Evolutionary conservation across 495 filamentous ascomycete genomes (phyloP), one percentile per base, ranked within the genome.

Genomic region (Chaetomidium leptoderma): DNA sequence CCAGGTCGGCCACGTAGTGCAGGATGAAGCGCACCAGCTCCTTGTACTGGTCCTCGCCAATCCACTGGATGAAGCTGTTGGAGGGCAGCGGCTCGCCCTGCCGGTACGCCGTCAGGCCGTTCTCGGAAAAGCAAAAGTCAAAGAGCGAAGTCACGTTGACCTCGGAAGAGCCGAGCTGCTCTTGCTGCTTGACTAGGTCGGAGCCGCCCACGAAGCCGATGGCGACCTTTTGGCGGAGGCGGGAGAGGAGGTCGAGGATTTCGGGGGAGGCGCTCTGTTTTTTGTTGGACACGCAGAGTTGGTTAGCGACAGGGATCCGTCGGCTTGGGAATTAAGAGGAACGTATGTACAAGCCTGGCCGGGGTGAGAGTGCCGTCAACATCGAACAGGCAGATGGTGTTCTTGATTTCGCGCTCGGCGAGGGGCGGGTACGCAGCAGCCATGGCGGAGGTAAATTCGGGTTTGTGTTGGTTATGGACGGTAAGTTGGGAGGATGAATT

Each of bases 111-210:
- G 86, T 92, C 56, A 98, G 83, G 2, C 93, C 92, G 75, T 97
- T 97, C 76, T 97, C 92, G 52, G 90, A 74, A 78, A 97, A 97
- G 79, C 88, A 92, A 76, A 89, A 97, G 76, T 97, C 92, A 76
- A 97, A 98, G 57, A 97, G 83, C 39, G 81, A 70, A 6, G 84
- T 90, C 8, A 92, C 90, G 66, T 83, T 71, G 46, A 86, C 78
- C 30, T 62, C 56, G 32, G 74, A 55, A 2, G 79, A 78, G 65
- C 90, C 92, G 26, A 97, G 83, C 72, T 98, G 93, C 70, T 98
- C 93, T 70, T 97, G 90, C 70, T 97, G 93, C 77, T 98, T 97
- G 47, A 75, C 75, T 44, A 96, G 78, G 78, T 98, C 85, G 56
- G 87, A 91, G 53, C 90, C 90, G 60, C 90, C 90, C 37, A 93